Evolutionary conservation across 176 grass and related monocot species (phyloP), one percentile per base, ranked within the genome.

Genomic region (Oryza meridionalis): DNA sequence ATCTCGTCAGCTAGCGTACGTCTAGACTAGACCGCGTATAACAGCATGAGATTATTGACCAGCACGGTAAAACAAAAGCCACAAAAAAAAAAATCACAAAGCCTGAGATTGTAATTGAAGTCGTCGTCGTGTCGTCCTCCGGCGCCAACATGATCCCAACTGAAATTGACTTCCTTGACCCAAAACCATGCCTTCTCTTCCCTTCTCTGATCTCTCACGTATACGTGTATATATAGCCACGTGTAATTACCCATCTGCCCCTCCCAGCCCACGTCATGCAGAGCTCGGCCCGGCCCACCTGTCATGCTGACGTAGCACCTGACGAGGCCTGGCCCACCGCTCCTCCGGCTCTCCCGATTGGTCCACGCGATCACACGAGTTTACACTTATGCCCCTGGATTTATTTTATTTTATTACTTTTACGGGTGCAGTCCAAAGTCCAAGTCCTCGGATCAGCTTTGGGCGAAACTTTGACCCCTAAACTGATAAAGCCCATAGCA

Each of bases 81-180:
- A 44, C 70, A 45, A 59, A 77, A 40, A 77, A 59, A 77, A 8
- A 77, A 35, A 83, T 22, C 3, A 43, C 15, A 21, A 21, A 16
- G 73, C 44, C 43, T 61, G 86, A 63, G 73, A 71, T 65, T 65
- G 64, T 43, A 43, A 43, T 40, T 40, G 4, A 15, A 55, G 73
- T 51, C 80, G 4, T 78, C 67, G 53, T 49, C 53, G 53, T 83
- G 80, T 77, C 86, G 31, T 78, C 66, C 67, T 88, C 55, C 43
- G 33, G 59, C 46, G 70, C 32, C 46, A 68, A 75, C 77, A 81
- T 75, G 86, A 69, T 49, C 44, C 81, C 75, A 84, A 73, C 86
- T 9, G 47, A 78, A 88, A 67, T 83, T 88, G 86, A 88, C 80
- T 77, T 73, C 42, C 55, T 78, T 83, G 86, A 88, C 86, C 86